Conservation (phyloP, 805 yeast species). For the Phaffomyces opuntiae region DNA sequence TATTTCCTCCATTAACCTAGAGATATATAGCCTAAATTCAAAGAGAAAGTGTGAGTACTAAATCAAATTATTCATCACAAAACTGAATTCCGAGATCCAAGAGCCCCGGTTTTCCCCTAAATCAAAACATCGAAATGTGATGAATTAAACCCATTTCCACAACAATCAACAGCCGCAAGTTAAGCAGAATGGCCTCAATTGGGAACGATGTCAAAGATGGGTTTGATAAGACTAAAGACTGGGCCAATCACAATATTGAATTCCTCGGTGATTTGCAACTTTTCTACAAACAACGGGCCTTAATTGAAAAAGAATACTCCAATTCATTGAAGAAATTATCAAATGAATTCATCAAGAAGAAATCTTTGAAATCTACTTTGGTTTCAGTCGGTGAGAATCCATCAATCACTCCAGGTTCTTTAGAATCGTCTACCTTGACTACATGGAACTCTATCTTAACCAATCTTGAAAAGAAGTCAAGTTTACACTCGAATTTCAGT, state of each 20-base stretch:
- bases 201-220: constrained; percentile 79
- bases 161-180: too few species aligned
- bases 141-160: too few species aligned
- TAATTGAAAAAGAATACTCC: constrained; percentile 79
- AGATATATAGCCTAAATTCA: too few species aligned
- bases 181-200: constrained; percentile 23
- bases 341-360: constrained; percentile 64
- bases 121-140: too few species aligned
- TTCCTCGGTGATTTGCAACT: constrained; percentile 76
- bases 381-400: constrained; percentile 91
- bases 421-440: constrained; percentile 80
- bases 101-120: too few species aligned
- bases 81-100: too few species aligned
- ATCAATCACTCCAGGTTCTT: constrained; percentile 86
- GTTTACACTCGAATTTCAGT: constrained; percentile 54
- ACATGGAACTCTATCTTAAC: constrained; percentile 86
- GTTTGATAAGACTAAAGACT: constrained; percentile 66
- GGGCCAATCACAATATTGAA: constrained; percentile 67
- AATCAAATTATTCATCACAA: too few species aligned
- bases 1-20: neutral
- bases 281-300: constrained; percentile 78
- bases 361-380: constrained; percentile 58
- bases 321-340: constrained; percentile 56
- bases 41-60: too few species aligned
- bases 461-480: constrained; percentile 75